phyloP scores from a whole-genome alignment of 148 eudicot genomes.

The Agrostemma githago region DNA sequence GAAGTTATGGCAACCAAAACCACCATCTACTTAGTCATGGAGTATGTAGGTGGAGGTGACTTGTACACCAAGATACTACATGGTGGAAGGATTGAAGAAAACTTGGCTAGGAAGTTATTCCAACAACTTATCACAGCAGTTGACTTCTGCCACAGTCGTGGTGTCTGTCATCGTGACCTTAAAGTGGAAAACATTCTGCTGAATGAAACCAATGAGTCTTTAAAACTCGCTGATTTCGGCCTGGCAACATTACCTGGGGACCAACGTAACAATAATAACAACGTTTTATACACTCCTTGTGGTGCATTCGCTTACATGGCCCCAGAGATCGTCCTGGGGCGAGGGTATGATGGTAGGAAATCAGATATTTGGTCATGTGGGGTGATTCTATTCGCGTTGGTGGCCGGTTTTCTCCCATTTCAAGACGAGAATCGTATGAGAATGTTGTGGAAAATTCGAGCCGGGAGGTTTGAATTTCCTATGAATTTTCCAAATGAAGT shows the following conservation, averaged over 20 bases:
- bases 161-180: conserved; percentile 52
- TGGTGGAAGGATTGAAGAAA: conserved; percentile 32
- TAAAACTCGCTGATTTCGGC: conserved; percentile 57
- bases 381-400: conserved; percentile 36
- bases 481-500: conserved; percentile 28
- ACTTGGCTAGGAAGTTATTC: conserved; percentile 41
- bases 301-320: conserved; percentile 63
- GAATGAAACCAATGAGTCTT: conserved; percentile 32
- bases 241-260: conserved; percentile 40
- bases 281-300: conserved; percentile 44
- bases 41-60: conserved; percentile 54
- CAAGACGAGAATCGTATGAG: conserved; percentile 39
- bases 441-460: conserved; percentile 39
- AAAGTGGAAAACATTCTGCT: conserved; percentile 51
- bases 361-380: conserved; percentile 61
- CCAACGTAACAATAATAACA: conserved; percentile 12
- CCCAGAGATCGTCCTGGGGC: conserved; percentile 40
- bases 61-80: conserved; percentile 37
- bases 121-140: conserved; percentile 50
- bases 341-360: conserved; percentile 37
- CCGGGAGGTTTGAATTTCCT: conserved; percentile 31
- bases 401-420: conserved; percentile 44
- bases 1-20: conserved; percentile 65
- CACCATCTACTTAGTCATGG: conserved; percentile 45
- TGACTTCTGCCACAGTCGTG: conserved; percentile 49